Conservation (phyloP, 1,284 basidiomycete species). For the Ustilago loliicola region DNA sequence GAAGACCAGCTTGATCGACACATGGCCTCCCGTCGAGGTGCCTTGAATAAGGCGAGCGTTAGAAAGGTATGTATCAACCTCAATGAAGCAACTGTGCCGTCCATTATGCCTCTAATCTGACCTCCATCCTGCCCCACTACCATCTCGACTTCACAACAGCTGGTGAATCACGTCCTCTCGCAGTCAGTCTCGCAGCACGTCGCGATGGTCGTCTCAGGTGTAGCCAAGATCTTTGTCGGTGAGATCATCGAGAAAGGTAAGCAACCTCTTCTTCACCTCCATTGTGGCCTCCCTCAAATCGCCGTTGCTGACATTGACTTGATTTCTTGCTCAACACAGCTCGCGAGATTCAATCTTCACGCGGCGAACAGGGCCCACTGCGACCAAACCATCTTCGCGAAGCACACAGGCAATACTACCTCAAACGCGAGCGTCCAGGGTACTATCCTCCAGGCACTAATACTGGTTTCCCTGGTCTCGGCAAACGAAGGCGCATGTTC, state of each 20-base stretch:
- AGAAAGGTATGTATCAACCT: slow-evolving; percentile 73
- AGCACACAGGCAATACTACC: slow-evolving; percentile 84
- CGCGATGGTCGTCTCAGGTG: slow-evolving; percentile 87
- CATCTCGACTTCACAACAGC: slow-evolving; percentile 73
- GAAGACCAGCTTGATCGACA: slow-evolving; percentile 87
- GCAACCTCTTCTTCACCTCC: slow-evolving; percentile 28
- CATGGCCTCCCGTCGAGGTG: slow-evolving; percentile 85
- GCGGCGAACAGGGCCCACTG: slow-evolving; percentile 80
- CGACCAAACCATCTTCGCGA: slow-evolving; percentile 88
- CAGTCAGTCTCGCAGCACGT: slow-evolving; percentile 85
- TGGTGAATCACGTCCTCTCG: slow-evolving; percentile 84
- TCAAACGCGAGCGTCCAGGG: slow-evolving; percentile 76
- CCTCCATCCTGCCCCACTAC: neutral
- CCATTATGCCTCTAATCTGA: slow-evolving; percentile 70
- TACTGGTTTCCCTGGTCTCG: slow-evolving; percentile 56
- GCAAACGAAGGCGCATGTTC: slow-evolving; percentile 63
- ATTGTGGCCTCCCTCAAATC: neutral
- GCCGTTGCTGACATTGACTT: neutral
- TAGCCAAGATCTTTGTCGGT: slow-evolving; percentile 90
- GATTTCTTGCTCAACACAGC: slow-evolving; percentile 73
- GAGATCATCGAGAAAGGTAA: slow-evolving; percentile 89
- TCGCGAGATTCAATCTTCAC: slow-evolving; percentile 79
- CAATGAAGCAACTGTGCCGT: no score
- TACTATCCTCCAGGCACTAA: slow-evolving; percentile 58
- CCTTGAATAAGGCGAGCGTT: slow-evolving; percentile 84